Conservation (phyloP, 495 filamentous ascomycete genomes). For the Hypoxylon subgilvum region DNA sequence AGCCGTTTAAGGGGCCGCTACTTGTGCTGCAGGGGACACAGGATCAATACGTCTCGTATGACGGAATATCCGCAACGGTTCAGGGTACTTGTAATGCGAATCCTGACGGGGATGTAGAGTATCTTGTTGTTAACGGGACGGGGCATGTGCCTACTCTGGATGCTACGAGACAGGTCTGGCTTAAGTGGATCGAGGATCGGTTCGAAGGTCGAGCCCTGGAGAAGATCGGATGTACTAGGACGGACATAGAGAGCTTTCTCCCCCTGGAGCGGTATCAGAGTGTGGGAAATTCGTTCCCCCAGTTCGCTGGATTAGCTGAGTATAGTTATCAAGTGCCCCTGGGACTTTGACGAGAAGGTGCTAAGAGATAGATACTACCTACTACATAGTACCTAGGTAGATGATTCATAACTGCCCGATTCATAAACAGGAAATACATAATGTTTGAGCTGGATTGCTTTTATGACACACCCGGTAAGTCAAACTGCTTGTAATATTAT, state of each 20-base stretch:
- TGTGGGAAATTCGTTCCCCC: slow-evolving; percentile 35
- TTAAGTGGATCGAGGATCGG: slow-evolving; percentile 51
- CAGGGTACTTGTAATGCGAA: slow-evolving; percentile 43
- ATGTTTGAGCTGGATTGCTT: too few species aligned
- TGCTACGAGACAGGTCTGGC: slow-evolving; percentile 46
- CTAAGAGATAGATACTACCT: too few species aligned
- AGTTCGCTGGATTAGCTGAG: slow-evolving; percentile 41
- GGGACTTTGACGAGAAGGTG: slow-evolving; percentile 22
- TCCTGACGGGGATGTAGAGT: slow-evolving; percentile 43
- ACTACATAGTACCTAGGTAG: too few species aligned
- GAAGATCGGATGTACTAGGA: slow-evolving; percentile 15
- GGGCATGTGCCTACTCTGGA: slow-evolving; percentile 48
- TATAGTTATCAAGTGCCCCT: slow-evolving; percentile 40
- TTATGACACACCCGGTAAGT: too few species aligned
- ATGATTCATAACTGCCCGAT: too few species aligned
- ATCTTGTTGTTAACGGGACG: slow-evolving; percentile 41
- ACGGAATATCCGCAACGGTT: slow-evolving; percentile 39
- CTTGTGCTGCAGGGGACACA: slow-evolving; percentile 53
- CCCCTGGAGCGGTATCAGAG: slow-evolving; percentile 36
- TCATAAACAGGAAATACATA: too few species aligned
- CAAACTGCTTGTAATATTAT: too few species aligned
- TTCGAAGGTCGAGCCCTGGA: slow-evolving; percentile 35
- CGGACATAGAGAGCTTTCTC: slow-evolving; percentile 38
- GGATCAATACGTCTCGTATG: slow-evolving; percentile 41
- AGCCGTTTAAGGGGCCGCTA: slow-evolving; percentile 51